These are phyloP conservation scores for Ceriops decandra DNA, from an alignment of 345 rosid genomes.

Conservation along the genomic window DNA sequence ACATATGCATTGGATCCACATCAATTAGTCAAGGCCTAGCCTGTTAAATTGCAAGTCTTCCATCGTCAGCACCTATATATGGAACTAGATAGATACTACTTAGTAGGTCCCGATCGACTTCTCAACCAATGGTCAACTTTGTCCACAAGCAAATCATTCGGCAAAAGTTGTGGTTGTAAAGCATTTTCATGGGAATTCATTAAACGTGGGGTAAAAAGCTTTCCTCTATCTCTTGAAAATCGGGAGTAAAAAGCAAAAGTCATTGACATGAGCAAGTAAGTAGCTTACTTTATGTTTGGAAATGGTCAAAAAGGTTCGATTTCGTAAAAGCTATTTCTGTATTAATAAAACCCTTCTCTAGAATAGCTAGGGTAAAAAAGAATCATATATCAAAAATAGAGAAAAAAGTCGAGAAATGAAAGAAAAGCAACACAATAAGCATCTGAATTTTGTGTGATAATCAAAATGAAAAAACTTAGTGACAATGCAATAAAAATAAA, in stretches of 20 bases:
- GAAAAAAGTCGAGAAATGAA: neutral
- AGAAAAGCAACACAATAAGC: neutral
- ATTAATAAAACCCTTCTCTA: conserved; percentile 27
- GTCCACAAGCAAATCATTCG: conserved; percentile 19
- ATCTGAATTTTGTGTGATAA: too few species aligned
- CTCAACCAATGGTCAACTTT: conserved; percentile 9
- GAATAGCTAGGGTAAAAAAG: neutral
- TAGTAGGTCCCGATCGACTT: neutral
- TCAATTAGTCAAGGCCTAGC: conserved; percentile 2
- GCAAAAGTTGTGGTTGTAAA: conserved; percentile 24
- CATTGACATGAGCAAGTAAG: conserved; percentile 33
- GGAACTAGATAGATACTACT: conserved; percentile 1
- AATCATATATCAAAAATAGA: neutral
- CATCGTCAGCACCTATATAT: neutral
- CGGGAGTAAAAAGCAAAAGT: conserved; percentile 6
- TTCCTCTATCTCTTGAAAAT: conserved; percentile 9
- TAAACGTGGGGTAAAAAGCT: conserved; percentile 14
- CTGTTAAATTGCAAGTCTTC: neutral
- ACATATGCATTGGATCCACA: neutral
- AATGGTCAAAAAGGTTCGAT: conserved; percentile 55
- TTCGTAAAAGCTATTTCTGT: conserved; percentile 39
- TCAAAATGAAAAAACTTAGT: too few species aligned
- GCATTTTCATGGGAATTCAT: conserved; percentile 11
- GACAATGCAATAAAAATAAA: too few species aligned
- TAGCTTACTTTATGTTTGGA: conserved; percentile 28